A percentile compares a stretch with the other conserved stretches of the same genome.
phyloP scores from a whole-genome alignment of 2,329 filamentous ascomycete species.

The Triangularia verruculosa region DNA sequence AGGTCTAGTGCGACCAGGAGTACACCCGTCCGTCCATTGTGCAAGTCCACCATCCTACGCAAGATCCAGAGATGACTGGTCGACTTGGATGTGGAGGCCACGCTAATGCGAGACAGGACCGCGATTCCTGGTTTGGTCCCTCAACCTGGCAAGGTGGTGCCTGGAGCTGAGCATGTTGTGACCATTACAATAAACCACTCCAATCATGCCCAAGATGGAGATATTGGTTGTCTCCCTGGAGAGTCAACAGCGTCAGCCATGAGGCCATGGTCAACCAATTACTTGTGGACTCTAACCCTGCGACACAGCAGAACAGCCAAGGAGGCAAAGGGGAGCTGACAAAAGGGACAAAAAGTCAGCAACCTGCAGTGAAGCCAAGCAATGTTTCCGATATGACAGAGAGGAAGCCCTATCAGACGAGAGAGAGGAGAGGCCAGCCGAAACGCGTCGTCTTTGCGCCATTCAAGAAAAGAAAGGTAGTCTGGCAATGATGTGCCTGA shows the following conservation, averaged over 20 bases:
- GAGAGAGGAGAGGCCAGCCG: no score
- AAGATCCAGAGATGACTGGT: constrained; percentile 13
- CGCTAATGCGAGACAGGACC: constrained; percentile 16
- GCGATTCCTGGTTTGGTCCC: constrained; percentile 7
- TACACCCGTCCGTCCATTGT: not conserved
- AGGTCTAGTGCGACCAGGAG: not conserved
- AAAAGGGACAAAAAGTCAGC: no score
- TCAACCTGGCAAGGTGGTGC: not conserved
- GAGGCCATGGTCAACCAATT: no score
- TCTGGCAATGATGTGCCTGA: not conserved
- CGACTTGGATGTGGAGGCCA: not conserved
- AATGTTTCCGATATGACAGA: no score
- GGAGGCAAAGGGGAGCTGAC: no score
- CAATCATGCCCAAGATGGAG: not conserved
- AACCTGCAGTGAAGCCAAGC: no score
- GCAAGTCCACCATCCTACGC: not conserved
- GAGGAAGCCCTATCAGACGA: no score
- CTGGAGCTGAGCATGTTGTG: not conserved
- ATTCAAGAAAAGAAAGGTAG: not conserved
- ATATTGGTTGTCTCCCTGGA: not conserved
- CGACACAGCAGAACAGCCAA: no score
- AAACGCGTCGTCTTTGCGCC: no score
- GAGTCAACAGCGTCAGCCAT: no score
- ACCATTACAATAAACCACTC: not conserved
- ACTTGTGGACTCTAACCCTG: no score